Evolutionary conservation across 2,329 filamentous ascomycete species (phyloP).

Genomic region (Aspergillus sergii): DNA sequence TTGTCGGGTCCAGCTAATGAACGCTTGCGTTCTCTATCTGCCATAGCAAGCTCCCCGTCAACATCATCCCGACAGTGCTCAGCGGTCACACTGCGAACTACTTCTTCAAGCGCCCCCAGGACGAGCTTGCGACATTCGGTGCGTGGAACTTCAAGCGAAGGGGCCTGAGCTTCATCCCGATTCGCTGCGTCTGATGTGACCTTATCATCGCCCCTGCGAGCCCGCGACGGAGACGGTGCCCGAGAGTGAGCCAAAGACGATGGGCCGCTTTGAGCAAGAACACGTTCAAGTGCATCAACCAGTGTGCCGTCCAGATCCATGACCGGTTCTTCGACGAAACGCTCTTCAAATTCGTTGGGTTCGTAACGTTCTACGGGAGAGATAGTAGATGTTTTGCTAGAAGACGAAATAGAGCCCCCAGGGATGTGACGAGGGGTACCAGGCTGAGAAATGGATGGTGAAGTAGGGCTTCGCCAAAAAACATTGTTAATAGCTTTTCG

Average conservation of each 20-base stretch:
- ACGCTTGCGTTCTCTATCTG: constrained; percentile 38
- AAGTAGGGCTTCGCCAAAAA: constrained; percentile 22
- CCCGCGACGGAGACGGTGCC: constrained; percentile 43
- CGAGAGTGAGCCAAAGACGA: constrained; percentile 46
- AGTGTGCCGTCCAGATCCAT: constrained; percentile 62
- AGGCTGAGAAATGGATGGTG: constrained; percentile 25
- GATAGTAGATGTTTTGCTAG: constrained; percentile 27
- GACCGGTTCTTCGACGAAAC: constrained; percentile 56
- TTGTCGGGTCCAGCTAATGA: constrained; percentile 47
- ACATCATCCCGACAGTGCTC: constrained; percentile 47
- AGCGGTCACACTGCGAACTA: constrained; percentile 58
- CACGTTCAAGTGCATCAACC: constrained; percentile 60
- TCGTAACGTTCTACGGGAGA: constrained; percentile 23
- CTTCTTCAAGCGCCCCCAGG: constrained; percentile 59
- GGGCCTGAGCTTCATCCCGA: constrained; percentile 32
- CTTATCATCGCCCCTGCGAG: constrained; percentile 36
- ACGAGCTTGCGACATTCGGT: constrained; percentile 58
- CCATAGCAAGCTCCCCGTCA: constrained; percentile 32
- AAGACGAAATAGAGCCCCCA: constrained; percentile 25
- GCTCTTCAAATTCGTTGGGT: constrained; percentile 47
- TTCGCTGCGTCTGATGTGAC: constrained; percentile 21
- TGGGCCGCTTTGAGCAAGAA: constrained; percentile 50
- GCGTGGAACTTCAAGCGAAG: constrained; percentile 49
- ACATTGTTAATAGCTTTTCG: constrained; percentile 43
- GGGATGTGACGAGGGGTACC: constrained; percentile 30